These are phyloP conservation scores for Lantana camara DNA, from an alignment of 257 asterid species.

Conservation along the genomic window DNA sequence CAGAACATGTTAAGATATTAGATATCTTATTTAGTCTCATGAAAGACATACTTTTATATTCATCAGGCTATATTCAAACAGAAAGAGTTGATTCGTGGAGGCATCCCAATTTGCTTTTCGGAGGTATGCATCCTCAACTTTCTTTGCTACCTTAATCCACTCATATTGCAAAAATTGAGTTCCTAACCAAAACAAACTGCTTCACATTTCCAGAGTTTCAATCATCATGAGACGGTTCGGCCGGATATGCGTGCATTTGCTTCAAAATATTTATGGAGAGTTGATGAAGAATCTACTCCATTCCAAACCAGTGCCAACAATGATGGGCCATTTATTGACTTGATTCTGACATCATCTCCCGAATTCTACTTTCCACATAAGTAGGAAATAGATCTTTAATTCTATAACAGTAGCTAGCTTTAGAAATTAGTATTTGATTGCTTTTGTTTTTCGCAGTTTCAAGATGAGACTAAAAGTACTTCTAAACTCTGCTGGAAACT, in stretches of 20 bases:
- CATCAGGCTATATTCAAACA: constrained; percentile 52
- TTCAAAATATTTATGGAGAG: constrained; percentile 65
- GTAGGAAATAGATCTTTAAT: constrained; percentile 35
- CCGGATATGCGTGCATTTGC: constrained; percentile 71
- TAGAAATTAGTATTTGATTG: constrained; percentile 1
- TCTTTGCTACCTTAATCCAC: constrained; percentile 21
- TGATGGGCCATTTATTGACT: constrained; percentile 54
- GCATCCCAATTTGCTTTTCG: constrained; percentile 81
- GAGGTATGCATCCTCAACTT: constrained; percentile 41
- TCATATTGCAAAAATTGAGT: not conserved
- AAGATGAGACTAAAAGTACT: constrained; percentile 68
- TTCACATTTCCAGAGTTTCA: constrained; percentile 51
- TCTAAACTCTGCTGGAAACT: constrained; percentile 62
- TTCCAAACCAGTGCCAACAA: no score
- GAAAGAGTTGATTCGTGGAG: constrained; percentile 73
- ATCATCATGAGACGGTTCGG: constrained; percentile 52
- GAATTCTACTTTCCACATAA: constrained; percentile 63
- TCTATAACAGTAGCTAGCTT: no score
- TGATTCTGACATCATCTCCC: constrained; percentile 75
- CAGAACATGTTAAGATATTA: not conserved
- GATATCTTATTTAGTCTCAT: not conserved
- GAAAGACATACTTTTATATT: not conserved
- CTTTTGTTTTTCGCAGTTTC: constrained; percentile 41
- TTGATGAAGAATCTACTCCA: constrained; percentile 52
- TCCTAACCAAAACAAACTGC: constrained; percentile 9